Conservation (phyloP, 164 flowering plant genomes). For the Euptelea pleiosperma region DNA sequence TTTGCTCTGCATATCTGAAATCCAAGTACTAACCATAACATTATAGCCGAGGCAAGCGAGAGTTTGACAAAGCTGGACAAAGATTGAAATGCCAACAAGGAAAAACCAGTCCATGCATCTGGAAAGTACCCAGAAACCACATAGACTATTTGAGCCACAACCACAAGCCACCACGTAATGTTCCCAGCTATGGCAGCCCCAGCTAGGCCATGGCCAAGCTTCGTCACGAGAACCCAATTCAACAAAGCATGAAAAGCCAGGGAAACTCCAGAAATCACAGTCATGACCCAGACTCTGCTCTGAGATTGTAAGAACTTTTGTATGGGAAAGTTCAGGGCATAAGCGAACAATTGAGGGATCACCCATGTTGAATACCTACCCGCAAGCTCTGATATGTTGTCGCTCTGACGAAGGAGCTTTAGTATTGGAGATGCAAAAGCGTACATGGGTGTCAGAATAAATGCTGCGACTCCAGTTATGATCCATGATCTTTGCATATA, state of each 20-base stretch:
- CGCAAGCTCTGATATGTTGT: constrained; percentile 30
- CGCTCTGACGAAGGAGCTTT: constrained; percentile 31
- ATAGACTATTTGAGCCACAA: constrained; percentile 33
- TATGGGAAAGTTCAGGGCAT: constrained; percentile 40
- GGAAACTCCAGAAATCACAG: constrained; percentile 22
- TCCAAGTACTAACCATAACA: constrained; percentile 36
- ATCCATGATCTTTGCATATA: constrained; percentile 47
- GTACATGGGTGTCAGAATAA: constrained; percentile 33
- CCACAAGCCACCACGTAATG: constrained; percentile 36
- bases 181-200: constrained; percentile 42
- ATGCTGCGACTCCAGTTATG: constrained; percentile 26
- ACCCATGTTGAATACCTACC: constrained; percentile 36
- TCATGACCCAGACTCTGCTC: constrained; percentile 44
- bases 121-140: constrained; percentile 34
- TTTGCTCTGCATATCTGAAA: neutral
- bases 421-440: constrained; percentile 35
- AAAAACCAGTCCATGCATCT: constrained; percentile 43
- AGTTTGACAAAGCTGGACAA: constrained; percentile 32
- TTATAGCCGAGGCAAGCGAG: constrained; percentile 42
- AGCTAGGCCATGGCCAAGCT: constrained; percentile 29
- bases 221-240: constrained; percentile 31
- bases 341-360: constrained; percentile 42
- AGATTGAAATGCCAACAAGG: constrained; percentile 28
- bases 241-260: constrained; percentile 31
- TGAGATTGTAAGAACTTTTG: constrained; percentile 48